Evolutionary conservation across 164 flowering plant species (phyloP).

Genomic region (Umbilicus rupestris): DNA sequence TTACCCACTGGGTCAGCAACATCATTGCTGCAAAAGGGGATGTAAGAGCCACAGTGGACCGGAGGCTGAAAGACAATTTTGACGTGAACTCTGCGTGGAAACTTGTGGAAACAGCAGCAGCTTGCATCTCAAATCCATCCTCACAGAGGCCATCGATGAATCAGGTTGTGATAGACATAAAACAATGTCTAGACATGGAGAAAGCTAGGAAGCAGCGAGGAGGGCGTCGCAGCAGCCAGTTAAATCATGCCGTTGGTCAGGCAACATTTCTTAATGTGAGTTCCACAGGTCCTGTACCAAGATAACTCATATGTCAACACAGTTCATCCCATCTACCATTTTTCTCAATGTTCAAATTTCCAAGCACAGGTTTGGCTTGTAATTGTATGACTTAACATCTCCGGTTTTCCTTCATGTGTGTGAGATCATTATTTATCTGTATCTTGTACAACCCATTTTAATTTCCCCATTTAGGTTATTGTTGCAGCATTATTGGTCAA

Average conservation of each 20-base stretch:
- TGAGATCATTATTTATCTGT: no score
- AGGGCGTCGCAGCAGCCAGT: background rate
- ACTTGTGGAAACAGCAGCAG: slow-evolving; percentile 33
- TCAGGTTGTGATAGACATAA: slow-evolving; percentile 20
- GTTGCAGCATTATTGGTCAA: no score
- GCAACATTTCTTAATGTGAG: background rate
- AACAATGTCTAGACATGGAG: slow-evolving; percentile 23
- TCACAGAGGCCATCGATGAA: slow-evolving; percentile 32
- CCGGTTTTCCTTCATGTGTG: no score
- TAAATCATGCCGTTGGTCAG: background rate
- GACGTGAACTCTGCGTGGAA: slow-evolving; percentile 31
- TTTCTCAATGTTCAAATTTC: background rate
- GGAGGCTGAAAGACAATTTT: slow-evolving; percentile 20
- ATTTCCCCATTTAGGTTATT: no score
- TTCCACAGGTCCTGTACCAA: background rate
- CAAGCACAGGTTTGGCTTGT: background rate
- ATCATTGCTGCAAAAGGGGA: slow-evolving; percentile 28
- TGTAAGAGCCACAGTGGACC: slow-evolving; percentile 25
- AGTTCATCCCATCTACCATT: background rate
- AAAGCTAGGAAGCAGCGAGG: background rate
- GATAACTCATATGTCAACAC: background rate
- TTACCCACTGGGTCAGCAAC: slow-evolving; percentile 25
- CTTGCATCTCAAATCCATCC: slow-evolving; percentile 21
- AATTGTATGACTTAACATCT: no score
- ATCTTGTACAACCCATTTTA: no score